Percentiles rank a stretch among this genome's conserved stretches.
Evolutionary conservation across 169 alveolate species (phyloP).

Genomic region (Cryptosporidium xiaoi): DNA sequence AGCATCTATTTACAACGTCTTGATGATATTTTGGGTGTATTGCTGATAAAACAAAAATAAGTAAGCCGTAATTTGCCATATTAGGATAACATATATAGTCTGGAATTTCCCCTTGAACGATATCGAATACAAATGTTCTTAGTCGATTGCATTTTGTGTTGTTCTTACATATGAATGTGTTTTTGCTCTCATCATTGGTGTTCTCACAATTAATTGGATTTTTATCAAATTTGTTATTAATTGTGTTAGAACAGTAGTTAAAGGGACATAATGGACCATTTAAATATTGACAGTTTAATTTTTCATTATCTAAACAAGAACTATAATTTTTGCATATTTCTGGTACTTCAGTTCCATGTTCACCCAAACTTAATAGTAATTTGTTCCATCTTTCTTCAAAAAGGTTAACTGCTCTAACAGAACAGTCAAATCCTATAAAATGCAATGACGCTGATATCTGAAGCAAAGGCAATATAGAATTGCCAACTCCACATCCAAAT

Average conservation of each 20-base stretch:
- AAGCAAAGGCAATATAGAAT: conserved; percentile 90
- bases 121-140: conserved; percentile 75
- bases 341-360: conserved; percentile 11
- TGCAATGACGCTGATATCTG: conserved; percentile 78
- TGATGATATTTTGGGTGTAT: conserved; percentile 90
- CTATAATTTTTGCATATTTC: neutral
- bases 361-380: conserved; percentile 56
- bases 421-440: conserved; percentile 91
- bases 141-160: conserved; percentile 8
- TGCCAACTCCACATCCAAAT: conserved; percentile 96
- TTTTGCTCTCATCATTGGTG: conserved; percentile 8
- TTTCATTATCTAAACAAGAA: conserved; percentile 71
- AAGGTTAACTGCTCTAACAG: conserved; percentile 88
- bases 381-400: conserved; percentile 81
- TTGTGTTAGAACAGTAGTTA: conserved; percentile 1
- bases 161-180: conserved; percentile 50
- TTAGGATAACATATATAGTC: conserved; percentile 61
- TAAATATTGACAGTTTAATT: neutral
- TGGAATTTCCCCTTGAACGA: conserved; percentile 76
- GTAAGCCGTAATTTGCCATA: conserved; percentile 86
- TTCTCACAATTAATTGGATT: conserved; percentile 38
- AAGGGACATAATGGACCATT: conserved; percentile 74
- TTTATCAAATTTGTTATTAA: too few relatives aligned
- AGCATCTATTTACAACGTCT: conserved; percentile 80
- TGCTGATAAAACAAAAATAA: conserved; percentile 90